Conservation (phyloP, 768 basidiomycete species). For the Hygrophorus pudorinus region DNA sequence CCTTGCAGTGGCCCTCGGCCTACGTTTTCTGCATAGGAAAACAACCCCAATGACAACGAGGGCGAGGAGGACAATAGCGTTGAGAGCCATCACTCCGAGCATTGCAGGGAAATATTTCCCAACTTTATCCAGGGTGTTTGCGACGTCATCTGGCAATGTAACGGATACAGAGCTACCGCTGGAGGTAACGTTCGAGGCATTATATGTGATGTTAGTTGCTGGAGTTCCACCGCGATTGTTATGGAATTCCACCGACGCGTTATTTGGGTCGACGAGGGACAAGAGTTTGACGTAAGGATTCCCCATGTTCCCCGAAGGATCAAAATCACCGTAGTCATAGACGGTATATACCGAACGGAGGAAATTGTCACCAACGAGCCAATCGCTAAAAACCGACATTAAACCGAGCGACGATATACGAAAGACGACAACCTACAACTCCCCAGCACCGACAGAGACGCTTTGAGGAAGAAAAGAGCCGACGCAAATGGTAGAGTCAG, state of each 20-base stretch:
- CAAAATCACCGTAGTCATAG: constrained; percentile 80
- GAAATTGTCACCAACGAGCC: constrained; percentile 76
- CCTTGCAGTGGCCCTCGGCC: constrained; percentile 18
- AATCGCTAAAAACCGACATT: constrained; percentile 43
- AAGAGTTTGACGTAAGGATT: constrained; percentile 72
- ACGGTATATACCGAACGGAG: constrained; percentile 75
- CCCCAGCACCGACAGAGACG: constrained; percentile 44
- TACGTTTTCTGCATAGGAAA: constrained; percentile 36
- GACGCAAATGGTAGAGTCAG: constrained; percentile 43
- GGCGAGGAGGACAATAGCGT: constrained; percentile 57
- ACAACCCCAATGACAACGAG: constrained; percentile 45
- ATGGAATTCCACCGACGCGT: constrained; percentile 67
- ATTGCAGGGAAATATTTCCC: constrained; percentile 61
- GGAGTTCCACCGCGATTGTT: constrained; percentile 53
- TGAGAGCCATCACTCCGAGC: constrained; percentile 68
- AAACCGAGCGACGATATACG: not conserved
- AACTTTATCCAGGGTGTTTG: constrained; percentile 51
- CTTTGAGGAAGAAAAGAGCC: constrained; percentile 68
- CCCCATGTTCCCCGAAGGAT: constrained; percentile 53
- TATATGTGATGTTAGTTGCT: constrained; percentile 60
- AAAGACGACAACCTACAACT: constrained; percentile 44
- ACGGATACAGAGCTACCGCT: constrained; percentile 34
- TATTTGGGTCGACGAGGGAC: constrained; percentile 54
- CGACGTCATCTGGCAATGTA: constrained; percentile 47
- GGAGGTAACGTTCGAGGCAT: constrained; percentile 33